Conservation (phyloP, 148 eudicot species). For the Vaccinium vitisidaea region DNA sequence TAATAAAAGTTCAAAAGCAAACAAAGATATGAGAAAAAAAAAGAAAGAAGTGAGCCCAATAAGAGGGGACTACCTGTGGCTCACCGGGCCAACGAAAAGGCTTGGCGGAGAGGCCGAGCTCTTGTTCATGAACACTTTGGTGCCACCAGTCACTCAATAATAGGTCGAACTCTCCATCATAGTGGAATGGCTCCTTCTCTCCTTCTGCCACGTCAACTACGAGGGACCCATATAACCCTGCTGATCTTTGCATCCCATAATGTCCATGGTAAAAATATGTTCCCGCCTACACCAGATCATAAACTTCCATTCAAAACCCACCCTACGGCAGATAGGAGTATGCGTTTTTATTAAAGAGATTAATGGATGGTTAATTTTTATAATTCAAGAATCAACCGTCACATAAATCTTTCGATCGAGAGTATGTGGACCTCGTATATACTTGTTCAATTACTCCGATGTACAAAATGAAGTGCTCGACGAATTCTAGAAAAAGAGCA, state of each 20-base stretch:
- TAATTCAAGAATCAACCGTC: no score
- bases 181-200: slow-evolving; percentile 52
- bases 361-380: no score
- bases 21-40: no score
- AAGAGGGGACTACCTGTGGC: slow-evolving; percentile 53
- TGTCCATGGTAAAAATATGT: slow-evolving; percentile 93
- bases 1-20: no score
- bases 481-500: no score
- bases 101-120: slow-evolving; percentile 58
- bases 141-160: slow-evolving; percentile 93
- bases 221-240: slow-evolving; percentile 76
- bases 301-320: background rate
- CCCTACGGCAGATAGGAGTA: no score
- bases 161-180: slow-evolving; percentile 70
- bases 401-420: no score
- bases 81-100: slow-evolving; percentile 87
- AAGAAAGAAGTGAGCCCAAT: background rate
- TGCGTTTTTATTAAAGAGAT: no score
- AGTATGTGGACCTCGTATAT: no score
- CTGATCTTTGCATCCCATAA: slow-evolving; percentile 89
- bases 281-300: slow-evolving; percentile 54
- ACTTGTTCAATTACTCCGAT: no score
- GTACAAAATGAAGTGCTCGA: no score
- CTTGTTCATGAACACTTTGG: slow-evolving; percentile 42
- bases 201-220: slow-evolving; percentile 70